These are phyloP conservation scores for Aspergillus egyptiacus DNA, from an alignment of 495 filamentous ascomycete genomes.

Conservation along the genomic window DNA sequence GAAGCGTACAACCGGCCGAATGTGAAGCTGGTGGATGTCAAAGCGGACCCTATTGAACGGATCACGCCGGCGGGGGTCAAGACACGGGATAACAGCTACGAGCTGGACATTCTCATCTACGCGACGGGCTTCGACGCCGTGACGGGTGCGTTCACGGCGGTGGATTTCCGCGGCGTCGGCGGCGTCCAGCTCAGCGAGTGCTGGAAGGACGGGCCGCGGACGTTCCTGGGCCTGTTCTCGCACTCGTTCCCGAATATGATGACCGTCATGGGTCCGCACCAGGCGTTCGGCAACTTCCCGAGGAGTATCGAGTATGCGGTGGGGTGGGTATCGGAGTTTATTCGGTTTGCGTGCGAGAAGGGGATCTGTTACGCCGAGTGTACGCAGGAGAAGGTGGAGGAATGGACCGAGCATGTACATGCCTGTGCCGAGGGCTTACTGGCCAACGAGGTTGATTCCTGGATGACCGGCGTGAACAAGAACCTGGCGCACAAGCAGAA, in stretches of 20 bases:
- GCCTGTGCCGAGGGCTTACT: slow-evolving; percentile 27
- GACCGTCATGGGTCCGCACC: slow-evolving; percentile 25
- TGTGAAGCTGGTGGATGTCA: slow-evolving; percentile 45
- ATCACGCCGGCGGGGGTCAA: slow-evolving; percentile 29
- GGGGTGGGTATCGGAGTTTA: slow-evolving; percentile 9
- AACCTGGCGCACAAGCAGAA: slow-evolving; percentile 32
- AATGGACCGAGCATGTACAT: slow-evolving; percentile 26
- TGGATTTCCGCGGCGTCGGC: slow-evolving; percentile 24
- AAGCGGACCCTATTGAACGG: slow-evolving; percentile 29
- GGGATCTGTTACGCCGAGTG: slow-evolving; percentile 13
- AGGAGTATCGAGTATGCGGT: slow-evolving; percentile 8
- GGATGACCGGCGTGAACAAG: slow-evolving; percentile 39
- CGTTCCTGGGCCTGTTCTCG: slow-evolving; percentile 18
- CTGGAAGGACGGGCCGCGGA: slow-evolving; percentile 23
- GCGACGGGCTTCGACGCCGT: slow-evolving; percentile 33
- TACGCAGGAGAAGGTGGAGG: slow-evolving; percentile 11
- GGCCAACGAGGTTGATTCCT: slow-evolving; percentile 33
- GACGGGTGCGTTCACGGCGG: slow-evolving; percentile 24
- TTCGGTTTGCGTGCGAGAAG: slow-evolving; percentile 14
- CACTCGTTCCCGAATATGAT: slow-evolving; percentile 25
- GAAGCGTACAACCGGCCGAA: slow-evolving; percentile 45
- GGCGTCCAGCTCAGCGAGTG: slow-evolving; percentile 16
- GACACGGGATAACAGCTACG: slow-evolving; percentile 25
- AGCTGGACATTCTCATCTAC: slow-evolving; percentile 27
- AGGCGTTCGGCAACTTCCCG: slow-evolving; percentile 41